Conservation (phyloP, 208 protist species). For the Trypanosoma cruzi region DNA sequence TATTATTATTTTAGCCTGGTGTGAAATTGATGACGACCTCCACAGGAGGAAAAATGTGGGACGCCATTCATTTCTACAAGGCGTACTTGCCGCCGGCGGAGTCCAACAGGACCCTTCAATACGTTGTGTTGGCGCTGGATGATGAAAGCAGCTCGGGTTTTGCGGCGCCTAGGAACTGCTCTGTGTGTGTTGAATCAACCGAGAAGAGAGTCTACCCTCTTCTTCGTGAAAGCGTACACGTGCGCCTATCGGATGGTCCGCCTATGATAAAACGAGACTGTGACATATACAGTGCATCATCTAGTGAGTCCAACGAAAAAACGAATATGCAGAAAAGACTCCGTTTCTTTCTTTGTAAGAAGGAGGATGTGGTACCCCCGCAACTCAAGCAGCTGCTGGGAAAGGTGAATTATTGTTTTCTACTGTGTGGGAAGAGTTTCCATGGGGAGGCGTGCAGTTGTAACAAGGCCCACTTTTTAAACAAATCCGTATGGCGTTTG, state of each 20-base stretch:
- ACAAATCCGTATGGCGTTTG: conserved; percentile 45
- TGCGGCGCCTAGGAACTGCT: neutral
- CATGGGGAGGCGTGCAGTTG: conserved; percentile 44
- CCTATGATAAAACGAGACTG: neutral
- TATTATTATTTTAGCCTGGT: neutral
- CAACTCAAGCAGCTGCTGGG: conserved; percentile 70
- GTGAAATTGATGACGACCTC: conserved; percentile 44
- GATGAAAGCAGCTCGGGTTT: neutral
- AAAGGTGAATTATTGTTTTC: conserved; percentile 75
- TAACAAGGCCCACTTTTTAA: conserved; percentile 53
- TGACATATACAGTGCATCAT: conserved; percentile 2
- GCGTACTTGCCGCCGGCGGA: conserved; percentile 69
- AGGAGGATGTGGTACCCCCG: conserved; percentile 70
- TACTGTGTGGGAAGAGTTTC: conserved; percentile 41
- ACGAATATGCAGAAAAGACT: neutral
- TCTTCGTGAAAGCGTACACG: neutral
- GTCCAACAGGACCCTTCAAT: conserved; percentile 37
- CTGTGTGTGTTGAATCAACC: neutral
- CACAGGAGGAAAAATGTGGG: conserved; percentile 44
- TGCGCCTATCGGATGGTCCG: neutral
- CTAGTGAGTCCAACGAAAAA: neutral
- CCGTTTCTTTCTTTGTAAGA: conserved; percentile 67
- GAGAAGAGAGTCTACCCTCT: neutral
- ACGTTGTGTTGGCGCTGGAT: conserved; percentile 53
- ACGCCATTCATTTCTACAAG: conserved; percentile 64